phyloP scores from a whole-genome alignment of 371 early-diverging fungal genomes.

The Syncephalis plumigaleata region DNA sequence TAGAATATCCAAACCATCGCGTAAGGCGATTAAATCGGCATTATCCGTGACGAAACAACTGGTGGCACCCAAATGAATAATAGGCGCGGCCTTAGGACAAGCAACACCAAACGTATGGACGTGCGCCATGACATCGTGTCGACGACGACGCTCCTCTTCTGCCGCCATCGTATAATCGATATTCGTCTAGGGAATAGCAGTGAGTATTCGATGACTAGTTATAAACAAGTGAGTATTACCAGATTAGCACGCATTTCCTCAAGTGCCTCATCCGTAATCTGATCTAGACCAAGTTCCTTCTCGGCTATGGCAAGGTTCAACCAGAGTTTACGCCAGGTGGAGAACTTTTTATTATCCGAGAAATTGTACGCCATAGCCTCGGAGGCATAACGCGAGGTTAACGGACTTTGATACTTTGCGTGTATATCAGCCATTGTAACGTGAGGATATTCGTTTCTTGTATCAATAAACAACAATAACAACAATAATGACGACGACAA shows the following conservation, averaged over 20 bases:
- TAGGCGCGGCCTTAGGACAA: conserved; percentile 79
- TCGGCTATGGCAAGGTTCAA: conserved; percentile 84
- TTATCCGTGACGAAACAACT: conserved; percentile 96
- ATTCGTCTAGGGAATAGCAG: background rate
- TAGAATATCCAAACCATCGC: conserved; percentile 84
- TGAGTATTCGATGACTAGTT: background rate
- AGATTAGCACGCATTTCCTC: conserved; percentile 80
- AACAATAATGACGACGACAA: too few species aligned
- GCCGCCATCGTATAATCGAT: conserved; percentile 74
- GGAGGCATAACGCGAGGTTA: conserved; percentile 93
- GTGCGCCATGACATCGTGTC: conserved; percentile 98
- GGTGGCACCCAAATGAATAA: conserved; percentile 95
- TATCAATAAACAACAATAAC: too few species aligned
- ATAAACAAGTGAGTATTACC: conserved; percentile 8
- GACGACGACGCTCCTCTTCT: conserved; percentile 81
- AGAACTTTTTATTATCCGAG: conserved; percentile 82
- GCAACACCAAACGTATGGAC: conserved; percentile 91
- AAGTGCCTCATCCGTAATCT: conserved; percentile 77
- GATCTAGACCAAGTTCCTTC: conserved; percentile 70
- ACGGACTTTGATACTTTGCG: conserved; percentile 75
- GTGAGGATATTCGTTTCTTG: too few species aligned
- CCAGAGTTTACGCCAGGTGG: conserved; percentile 94
- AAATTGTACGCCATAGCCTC: conserved; percentile 95
- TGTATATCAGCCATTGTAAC: conserved; percentile 11
- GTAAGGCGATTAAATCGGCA: conserved; percentile 86